Evolutionary conservation across 2,329 filamentous ascomycete species (phyloP).

Genomic region (Corniculantispora saksenae): DNA sequence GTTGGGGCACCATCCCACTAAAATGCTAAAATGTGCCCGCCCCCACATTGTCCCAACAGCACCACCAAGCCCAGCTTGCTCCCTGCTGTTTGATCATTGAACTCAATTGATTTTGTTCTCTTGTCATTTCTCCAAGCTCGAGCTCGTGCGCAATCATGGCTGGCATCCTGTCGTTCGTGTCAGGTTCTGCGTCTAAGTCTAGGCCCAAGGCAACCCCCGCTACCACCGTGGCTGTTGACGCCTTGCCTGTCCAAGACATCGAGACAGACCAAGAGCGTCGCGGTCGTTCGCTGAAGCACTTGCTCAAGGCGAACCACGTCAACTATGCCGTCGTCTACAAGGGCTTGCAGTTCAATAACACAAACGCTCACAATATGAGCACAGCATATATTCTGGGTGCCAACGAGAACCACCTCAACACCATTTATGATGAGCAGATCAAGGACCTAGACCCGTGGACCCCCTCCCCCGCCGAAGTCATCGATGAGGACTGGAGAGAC

Average conservation of each 20-base stretch:
- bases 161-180: constrained; percentile 36
- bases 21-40: background rate
- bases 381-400: constrained; percentile 87
- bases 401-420: constrained; percentile 69
- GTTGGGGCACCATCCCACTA: constrained; percentile 16
- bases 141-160: constrained; percentile 29
- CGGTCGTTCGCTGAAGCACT: constrained; percentile 81
- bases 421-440: constrained; percentile 77
- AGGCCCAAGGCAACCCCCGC: background rate
- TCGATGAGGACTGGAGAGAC: constrained; percentile 81
- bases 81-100: background rate
- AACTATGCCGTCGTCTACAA: constrained; percentile 85
- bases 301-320: constrained; percentile 87
- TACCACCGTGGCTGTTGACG: constrained; percentile 27
- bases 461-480: constrained; percentile 82
- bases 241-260: constrained; percentile 74
- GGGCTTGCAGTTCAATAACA: constrained; percentile 75
- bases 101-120: background rate
- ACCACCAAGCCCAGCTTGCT: background rate
- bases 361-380: constrained; percentile 77
- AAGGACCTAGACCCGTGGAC: constrained; percentile 76
- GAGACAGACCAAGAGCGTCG: constrained; percentile 79
- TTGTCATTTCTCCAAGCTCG: background rate
- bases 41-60: constrained; percentile 17
- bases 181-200: constrained; percentile 18